phyloP scores from a whole-genome alignment of 2,329 filamentous ascomycete species.

The Paradendryphiella salina region DNA sequence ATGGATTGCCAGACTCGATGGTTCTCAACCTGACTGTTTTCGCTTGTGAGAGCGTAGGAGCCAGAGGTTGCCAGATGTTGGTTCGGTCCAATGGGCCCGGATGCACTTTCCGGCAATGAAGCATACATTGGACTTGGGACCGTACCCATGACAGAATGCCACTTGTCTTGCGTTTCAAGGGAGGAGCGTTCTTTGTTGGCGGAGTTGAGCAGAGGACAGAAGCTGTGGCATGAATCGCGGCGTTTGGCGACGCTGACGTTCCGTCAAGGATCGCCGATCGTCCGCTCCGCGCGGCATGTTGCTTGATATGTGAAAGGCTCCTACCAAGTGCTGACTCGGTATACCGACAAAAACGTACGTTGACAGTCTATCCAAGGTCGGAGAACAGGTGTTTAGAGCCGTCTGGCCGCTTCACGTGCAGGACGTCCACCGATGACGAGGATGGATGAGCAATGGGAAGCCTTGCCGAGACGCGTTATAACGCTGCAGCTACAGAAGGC shows the following conservation, averaged over 20 bases:
- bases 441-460: constrained; percentile 21
- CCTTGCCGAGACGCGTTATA: constrained; percentile 18
- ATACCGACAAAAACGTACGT: not conserved
- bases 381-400: constrained; percentile 26
- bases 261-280: not conserved
- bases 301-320: not conserved
- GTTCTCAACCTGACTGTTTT: not conserved
- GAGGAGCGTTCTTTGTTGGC: too few relatives aligned
- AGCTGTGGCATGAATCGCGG: not conserved
- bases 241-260: not conserved
- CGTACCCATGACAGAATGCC: not conserved
- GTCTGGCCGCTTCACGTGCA: constrained; percentile 10
- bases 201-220: too few relatives aligned
- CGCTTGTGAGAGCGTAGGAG: not conserved
- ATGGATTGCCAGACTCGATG: not conserved
- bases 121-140: not conserved
- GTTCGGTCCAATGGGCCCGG: not conserved
- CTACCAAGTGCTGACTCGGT: constrained; percentile 4
- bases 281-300: not conserved
- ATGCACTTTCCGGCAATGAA: not conserved
- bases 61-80: not conserved
- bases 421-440: constrained; percentile 22
- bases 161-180: not conserved
- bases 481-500: constrained; percentile 1
- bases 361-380: not conserved